phyloP scores from a whole-genome alignment of 192 early-diverging fungal genomes.

The Linnemannia zychae region DNA sequence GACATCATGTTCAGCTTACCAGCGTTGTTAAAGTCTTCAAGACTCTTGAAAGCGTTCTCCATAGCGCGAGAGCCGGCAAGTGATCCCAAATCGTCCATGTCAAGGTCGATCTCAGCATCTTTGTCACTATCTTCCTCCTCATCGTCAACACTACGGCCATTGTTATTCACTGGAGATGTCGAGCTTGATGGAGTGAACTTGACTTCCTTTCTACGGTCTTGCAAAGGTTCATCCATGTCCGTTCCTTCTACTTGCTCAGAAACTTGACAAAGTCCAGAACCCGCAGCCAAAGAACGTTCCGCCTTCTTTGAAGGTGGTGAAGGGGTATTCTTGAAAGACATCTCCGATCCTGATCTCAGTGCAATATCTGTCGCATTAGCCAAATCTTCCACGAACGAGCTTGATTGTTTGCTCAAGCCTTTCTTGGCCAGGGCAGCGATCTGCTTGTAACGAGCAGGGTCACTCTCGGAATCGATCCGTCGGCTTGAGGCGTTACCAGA shows the following conservation, averaged over 20 bases:
- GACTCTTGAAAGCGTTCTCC: slow-evolving; percentile 47
- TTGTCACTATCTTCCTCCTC: not conserved
- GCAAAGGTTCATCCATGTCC: not conserved
- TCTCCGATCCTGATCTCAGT: slow-evolving; percentile 31
- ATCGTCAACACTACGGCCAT: not conserved
- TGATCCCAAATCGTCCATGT: slow-evolving; percentile 33
- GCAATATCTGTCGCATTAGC: slow-evolving; percentile 40
- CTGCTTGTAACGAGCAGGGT: slow-evolving; percentile 23
- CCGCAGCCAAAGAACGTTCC: not conserved
- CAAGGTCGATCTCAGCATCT: slow-evolving; percentile 1
- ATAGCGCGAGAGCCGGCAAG: slow-evolving; percentile 33
- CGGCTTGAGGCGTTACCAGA: not conserved
- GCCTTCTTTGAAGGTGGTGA: slow-evolving; percentile 9
- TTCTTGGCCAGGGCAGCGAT: slow-evolving; percentile 26
- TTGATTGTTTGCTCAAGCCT: slow-evolving; percentile 29
- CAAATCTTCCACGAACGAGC: slow-evolving; percentile 43
- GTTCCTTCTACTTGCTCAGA: not conserved
- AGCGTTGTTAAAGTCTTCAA: slow-evolving; percentile 18
- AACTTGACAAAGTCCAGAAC: not conserved
- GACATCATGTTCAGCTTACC: not conserved
- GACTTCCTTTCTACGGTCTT: not conserved
- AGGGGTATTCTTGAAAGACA: slow-evolving; percentile 24
- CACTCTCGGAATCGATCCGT: slow-evolving; percentile 26
- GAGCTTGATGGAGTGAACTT: not conserved
- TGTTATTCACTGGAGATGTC: not conserved